Evolutionary conservation across 2,329 filamentous ascomycete species (phyloP).

Genomic region (Diaporthe sp.): DNA sequence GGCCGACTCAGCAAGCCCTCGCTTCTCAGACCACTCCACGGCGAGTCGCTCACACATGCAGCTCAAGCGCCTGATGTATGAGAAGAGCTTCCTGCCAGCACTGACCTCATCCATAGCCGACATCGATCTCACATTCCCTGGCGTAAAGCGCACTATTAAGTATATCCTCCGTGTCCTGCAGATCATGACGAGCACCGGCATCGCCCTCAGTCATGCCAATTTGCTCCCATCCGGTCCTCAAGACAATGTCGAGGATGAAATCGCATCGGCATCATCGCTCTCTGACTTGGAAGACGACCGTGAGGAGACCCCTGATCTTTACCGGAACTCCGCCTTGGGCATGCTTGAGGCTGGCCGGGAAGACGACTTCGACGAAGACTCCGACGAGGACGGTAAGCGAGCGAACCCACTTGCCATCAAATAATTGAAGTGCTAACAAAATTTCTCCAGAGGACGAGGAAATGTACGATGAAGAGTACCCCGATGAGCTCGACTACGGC

Average conservation of each 20-base stretch:
- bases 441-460: constrained; percentile 80
- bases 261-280: constrained; percentile 87
- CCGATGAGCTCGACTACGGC: constrained; percentile 92
- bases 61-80: constrained; percentile 95
- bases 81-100: constrained; percentile 93
- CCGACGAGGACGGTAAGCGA: constrained; percentile 69
- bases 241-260: constrained; percentile 84
- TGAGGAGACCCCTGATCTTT: constrained; percentile 96
- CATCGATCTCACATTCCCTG: constrained; percentile 93
- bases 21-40: constrained; percentile 49
- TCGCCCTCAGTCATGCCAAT: constrained; percentile 85
- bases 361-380: constrained; percentile 82
- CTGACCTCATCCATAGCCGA: constrained; percentile 94
- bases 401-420: not conserved
- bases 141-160: constrained; percentile 94
- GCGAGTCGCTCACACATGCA: constrained; percentile 79
- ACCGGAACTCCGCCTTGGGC: constrained; percentile 94
- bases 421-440: constrained; percentile 37
- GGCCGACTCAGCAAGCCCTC: constrained; percentile 63
- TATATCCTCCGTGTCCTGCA: constrained; percentile 94
- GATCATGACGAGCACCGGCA: constrained; percentile 87
- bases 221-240: constrained; percentile 74
- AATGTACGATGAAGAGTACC: constrained; percentile 93
- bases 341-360: constrained; percentile 91
- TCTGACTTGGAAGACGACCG: constrained; percentile 89